Evolutionary conservation across 2,329 filamentous ascomycete species (phyloP).

Genomic region (Aspergillus quadricinctus): DNA sequence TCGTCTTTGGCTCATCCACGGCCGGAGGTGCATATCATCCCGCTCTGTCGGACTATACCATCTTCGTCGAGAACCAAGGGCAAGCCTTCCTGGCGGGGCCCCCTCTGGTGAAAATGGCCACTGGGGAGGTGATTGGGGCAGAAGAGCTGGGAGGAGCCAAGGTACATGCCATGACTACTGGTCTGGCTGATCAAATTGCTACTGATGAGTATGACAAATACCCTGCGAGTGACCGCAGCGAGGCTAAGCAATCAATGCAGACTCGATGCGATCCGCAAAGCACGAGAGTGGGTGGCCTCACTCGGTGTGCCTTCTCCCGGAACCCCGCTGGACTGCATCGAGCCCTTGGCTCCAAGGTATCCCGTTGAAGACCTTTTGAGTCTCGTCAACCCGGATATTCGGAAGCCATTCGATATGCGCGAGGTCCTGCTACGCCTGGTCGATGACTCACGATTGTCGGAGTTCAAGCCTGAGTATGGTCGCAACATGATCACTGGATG

Average conservation of each 20-base stretch:
- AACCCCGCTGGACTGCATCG: background rate
- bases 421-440: conserved; percentile 42
- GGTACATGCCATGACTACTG: conserved; percentile 39
- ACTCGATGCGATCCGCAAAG: conserved; percentile 40
- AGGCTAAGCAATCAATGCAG: conserved; percentile 10
- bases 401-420: conserved; percentile 35
- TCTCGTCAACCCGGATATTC: conserved; percentile 38
- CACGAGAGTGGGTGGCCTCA: conserved; percentile 34
- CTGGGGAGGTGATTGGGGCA: conserved; percentile 40
- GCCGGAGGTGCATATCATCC: conserved; percentile 42
- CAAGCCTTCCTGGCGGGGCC: conserved; percentile 45
- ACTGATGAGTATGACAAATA: conserved; percentile 32
- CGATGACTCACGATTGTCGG: conserved; percentile 37
- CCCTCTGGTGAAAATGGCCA: conserved; percentile 46
- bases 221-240: background rate
- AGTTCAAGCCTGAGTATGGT: conserved; percentile 42
- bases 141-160: conserved; percentile 43
- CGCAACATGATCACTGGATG: conserved; percentile 35
- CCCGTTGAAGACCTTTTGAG: conserved; percentile 35
- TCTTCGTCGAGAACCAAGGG: conserved; percentile 41
- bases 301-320: conserved; percentile 10
- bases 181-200: conserved; percentile 43
- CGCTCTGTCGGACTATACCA: conserved; percentile 41
- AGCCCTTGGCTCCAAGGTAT: conserved; percentile 26
- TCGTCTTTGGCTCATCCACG: conserved; percentile 45